Conservation (phyloP, 148 eudicot genomes). For the Limonium bicolor region DNA sequence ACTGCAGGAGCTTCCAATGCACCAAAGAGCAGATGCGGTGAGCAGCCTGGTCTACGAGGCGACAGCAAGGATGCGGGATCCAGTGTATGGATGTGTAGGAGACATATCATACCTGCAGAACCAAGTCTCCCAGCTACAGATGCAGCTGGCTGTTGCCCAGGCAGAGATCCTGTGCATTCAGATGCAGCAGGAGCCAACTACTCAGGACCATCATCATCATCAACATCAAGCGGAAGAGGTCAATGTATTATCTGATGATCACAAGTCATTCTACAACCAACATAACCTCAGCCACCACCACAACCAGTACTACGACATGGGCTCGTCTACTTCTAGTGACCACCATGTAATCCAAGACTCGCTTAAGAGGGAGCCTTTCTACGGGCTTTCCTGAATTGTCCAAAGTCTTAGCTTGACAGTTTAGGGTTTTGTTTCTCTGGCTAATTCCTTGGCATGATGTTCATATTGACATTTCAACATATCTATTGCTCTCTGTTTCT, state of each 20-base stretch:
- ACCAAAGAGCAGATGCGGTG: slow-evolving; percentile 80
- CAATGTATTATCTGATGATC: not conserved
- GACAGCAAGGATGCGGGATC: slow-evolving; percentile 66
- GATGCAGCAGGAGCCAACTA: slow-evolving; percentile 51
- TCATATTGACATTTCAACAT: not conserved
- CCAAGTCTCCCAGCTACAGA: slow-evolving; percentile 78
- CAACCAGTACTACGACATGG: slow-evolving; percentile 25
- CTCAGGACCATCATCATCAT: too few species aligned
- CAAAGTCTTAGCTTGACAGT: slow-evolving; percentile 3
- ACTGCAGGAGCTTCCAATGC: slow-evolving; percentile 71
- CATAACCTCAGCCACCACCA: slow-evolving; percentile 13
- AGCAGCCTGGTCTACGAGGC: slow-evolving; percentile 85
- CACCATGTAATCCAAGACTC: slow-evolving; percentile 49
- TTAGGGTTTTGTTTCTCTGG: slow-evolving; percentile 4
- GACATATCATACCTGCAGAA: slow-evolving; percentile 69
- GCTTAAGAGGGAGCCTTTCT: slow-evolving; percentile 43
- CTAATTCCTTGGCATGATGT: not conserved
- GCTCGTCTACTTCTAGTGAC: slow-evolving; percentile 23
- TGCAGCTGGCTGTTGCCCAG: slow-evolving; percentile 90
- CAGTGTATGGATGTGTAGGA: slow-evolving; percentile 86
- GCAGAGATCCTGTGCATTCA: slow-evolving; percentile 85
- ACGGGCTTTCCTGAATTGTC: slow-evolving; percentile 50
- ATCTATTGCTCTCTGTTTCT: not conserved
- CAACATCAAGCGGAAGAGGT: too few species aligned
- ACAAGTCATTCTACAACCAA: not conserved